Evolutionary conservation across 371 early-diverging fungal genomes (phyloP), one percentile per base, ranked within the genome.

Genomic region (Rhizopus stolonifer): DNA sequence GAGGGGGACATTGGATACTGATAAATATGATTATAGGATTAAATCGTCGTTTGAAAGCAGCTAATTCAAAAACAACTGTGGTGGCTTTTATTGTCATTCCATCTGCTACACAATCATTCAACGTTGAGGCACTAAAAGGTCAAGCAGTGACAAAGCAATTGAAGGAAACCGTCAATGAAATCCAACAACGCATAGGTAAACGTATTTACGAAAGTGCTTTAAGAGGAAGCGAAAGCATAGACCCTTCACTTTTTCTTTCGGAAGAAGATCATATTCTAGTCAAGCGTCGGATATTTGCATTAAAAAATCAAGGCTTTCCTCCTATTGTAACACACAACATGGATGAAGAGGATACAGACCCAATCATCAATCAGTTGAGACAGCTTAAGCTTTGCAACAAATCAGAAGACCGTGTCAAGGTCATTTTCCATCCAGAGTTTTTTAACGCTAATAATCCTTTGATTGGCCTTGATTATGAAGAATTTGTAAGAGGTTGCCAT

Each of bases 381-480:
- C 70, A 84, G 10, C 75, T 91, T 9, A 81, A 83, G 7, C 74
- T 97, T 21, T 94, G 95, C 81, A 97, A 97, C 84, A 77, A 86
- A 59, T 80, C 88, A 23, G 70, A 79, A 7, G 98, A 97, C 71
- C 89, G 95, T 31, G 96, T 97, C 72, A 97, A 97, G 72, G 81
- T 95, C 17, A 82, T 97, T n/a, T 97, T 94, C 85, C 96, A 97
- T 58, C 98, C 98, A 24, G 96, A 97, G 67, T 97, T 95, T 65
- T 70, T 97, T 54, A 94, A 88, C 73, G 81, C 92, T 44, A 96
- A 92, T 80, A 94, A 92, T 75, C 98, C 98, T 0, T 66, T 97
- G 5, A 73, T 97, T 34, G 83, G 88, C 4, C 77, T 97, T 29
- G 98, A 97, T 62, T 97, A 97, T 69, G 98, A 97, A 59, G 96